Percentiles rank a stretch among this genome's conserved stretches.
Conservation (phyloP, 306 rosid species). For the Inga laurina region DNA sequence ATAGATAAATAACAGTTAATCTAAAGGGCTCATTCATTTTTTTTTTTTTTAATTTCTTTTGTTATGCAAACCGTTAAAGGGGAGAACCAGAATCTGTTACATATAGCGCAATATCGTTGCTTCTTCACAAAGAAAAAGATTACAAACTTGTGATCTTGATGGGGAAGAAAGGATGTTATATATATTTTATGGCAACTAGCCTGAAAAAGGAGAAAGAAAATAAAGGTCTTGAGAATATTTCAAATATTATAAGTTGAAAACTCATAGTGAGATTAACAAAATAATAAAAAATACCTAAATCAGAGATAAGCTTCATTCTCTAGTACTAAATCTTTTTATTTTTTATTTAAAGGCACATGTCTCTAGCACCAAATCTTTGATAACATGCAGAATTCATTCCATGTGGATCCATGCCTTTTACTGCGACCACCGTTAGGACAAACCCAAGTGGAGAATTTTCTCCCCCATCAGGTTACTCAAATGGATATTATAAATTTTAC, state of each 20-base stretch:
- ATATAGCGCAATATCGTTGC: background rate
- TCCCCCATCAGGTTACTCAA: slow-evolving; percentile 31
- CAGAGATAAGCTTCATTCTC: background rate
- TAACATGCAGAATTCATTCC: background rate
- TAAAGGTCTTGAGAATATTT: background rate
- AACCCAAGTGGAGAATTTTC: slow-evolving; percentile 25
- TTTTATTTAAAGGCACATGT: background rate
- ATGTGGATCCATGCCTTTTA: background rate
- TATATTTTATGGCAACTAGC: background rate
- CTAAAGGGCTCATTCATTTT: background rate
- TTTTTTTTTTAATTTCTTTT: no score
- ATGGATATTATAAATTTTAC: background rate
- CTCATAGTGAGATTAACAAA: background rate
- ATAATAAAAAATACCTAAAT: background rate
- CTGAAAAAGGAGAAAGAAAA: background rate
- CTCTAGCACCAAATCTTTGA: background rate
- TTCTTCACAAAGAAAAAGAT: background rate
- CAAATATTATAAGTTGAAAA: background rate
- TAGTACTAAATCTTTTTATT: background rate
- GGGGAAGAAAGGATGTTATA: background rate
- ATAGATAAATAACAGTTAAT: background rate
- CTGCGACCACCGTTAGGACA: background rate
- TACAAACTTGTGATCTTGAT: background rate
- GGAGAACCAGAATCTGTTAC: background rate
- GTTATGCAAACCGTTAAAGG: background rate